Evolutionary conservation across 1,139 yeast genomes (phyloP), one percentile per base, ranked within the genome.

Genomic region (Candida albicans): DNA sequence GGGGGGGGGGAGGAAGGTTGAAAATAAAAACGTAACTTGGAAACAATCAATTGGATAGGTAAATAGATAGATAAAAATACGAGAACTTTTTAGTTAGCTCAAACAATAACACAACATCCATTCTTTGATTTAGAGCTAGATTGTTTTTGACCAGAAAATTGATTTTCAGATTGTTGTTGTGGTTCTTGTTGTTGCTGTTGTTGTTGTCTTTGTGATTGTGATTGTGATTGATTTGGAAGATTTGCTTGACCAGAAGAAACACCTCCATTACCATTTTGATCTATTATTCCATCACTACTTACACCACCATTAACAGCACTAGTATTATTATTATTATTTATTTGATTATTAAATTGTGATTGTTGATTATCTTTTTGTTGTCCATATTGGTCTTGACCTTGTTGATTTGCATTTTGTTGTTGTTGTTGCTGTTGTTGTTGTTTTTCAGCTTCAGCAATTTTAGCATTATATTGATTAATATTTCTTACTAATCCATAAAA

Each of bases 401-500:
- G 48, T 15, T 28, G 31, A 24, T 26, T 8, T 37, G 34, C 37
- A 15, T 39, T 32, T 28, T 22, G 25, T 30, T 33, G 39, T 28
- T 29, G 41, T 37, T 42, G 44, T 28, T 39, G 40, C 13, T 41
- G 33, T 25, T 35, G 25, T 7, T 33, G 29, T 33, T 42, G 45
- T 27, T 38, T 33, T 25, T 38, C 30, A 9, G 33, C 14, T 26
- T 40, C 43, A 13, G 26, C 27, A 37, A 35, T 33, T 36, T 43
- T 36, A 12, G 35, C 35, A n/a, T 29, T 29, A 15, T 27, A 32
- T 39, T 47, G 44, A 28, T 35, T 36, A 27, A 86, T 82, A 39
- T 77, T 75, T 51, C 91, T 75, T 8, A 86, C 95, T 51, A 87
- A 70, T 35, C 82, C 85, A 58, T 76, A 84, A 64, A 95, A 93